Percentiles rank a stretch among this genome's conserved stretches.
These are phyloP conservation scores for Chlamydomonas sp. DNA, from an alignment of 139 green algal species.

Conservation along the genomic window DNA sequence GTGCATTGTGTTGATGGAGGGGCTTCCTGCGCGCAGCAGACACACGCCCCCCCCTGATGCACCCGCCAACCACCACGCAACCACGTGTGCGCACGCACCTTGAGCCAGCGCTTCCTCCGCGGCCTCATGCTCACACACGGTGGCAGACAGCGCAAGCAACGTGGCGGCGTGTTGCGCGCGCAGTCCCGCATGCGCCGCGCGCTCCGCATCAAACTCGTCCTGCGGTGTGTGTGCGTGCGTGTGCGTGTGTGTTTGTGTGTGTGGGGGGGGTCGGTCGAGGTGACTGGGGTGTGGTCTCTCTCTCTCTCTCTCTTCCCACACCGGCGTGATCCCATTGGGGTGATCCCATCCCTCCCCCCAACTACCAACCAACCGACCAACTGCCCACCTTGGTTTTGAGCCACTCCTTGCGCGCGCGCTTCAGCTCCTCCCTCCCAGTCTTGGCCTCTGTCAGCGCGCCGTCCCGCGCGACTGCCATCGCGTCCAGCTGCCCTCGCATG, in stretches of 20 bases:
- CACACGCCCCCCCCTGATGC: background rate
- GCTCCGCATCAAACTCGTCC: conserved; percentile 37
- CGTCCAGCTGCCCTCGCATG: conserved; percentile 16
- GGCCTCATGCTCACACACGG: background rate
- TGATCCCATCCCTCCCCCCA: conserved; percentile 29
- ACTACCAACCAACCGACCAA: too few species aligned
- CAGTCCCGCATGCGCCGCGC: conserved; percentile 11
- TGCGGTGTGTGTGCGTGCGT: too few species aligned
- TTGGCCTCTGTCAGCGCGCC: conserved; percentile 28
- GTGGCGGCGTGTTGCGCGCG: background rate
- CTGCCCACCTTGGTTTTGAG: conserved; percentile 25
- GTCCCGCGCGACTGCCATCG: conserved; percentile 19
- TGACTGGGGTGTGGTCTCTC: too few species aligned
- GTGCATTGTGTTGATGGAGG: background rate
- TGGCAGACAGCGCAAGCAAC: background rate
- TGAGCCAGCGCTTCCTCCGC: conserved; percentile 3
- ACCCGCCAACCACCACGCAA: too few species aligned
- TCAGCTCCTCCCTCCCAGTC: conserved; percentile 40
- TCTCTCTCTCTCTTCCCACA: background rate
- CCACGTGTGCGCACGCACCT: background rate
- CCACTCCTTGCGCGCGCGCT: conserved; percentile 36
- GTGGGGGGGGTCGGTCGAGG: too few species aligned
- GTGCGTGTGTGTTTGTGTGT: too few species aligned
- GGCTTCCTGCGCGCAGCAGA: background rate
- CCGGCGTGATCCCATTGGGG: conserved; percentile 13